Evolutionary conservation across 108 stramenopile genomes (phyloP).

Genomic region (Fragilaria crotonensis): DNA sequence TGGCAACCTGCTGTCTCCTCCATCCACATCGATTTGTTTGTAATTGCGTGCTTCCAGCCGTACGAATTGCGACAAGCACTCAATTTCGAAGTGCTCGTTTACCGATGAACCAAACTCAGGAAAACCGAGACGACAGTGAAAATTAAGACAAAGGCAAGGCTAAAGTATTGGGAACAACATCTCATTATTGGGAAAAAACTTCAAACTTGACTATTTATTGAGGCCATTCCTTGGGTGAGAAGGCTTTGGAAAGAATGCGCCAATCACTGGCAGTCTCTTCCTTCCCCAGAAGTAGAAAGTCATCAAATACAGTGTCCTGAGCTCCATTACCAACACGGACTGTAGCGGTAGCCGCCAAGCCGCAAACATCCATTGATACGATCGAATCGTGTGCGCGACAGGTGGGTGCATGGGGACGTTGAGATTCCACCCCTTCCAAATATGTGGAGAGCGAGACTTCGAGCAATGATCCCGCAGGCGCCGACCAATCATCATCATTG

Average conservation of each 20-base stretch:
- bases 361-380: constrained; percentile 8
- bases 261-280: background rate
- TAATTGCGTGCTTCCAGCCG: too few relatives aligned
- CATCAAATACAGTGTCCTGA: constrained; percentile 17
- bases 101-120: too few relatives aligned
- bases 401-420: constrained; percentile 6
- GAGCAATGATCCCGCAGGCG: constrained; percentile 18
- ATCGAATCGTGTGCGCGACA: constrained; percentile 11
- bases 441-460: constrained; percentile 17
- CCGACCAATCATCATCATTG: constrained; percentile 17
- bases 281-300: constrained; percentile 18
- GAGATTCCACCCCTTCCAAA: constrained; percentile 11
- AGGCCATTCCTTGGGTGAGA: constrained; percentile 18
- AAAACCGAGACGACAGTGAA: too few relatives aligned
- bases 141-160: too few relatives aligned
- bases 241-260: constrained; percentile 21
- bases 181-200: too few relatives aligned
- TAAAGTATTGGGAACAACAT: too few relatives aligned
- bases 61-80: too few relatives aligned
- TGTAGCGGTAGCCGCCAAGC: constrained; percentile 12
- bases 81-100: too few relatives aligned
- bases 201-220: too few relatives aligned
- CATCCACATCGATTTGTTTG: too few relatives aligned
- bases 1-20: too few relatives aligned
- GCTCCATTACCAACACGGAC: constrained; percentile 22